Evolutionary conservation across 2,329 filamentous ascomycete species (phyloP).

Genomic region (Neofusicoccum kwambonambiense): DNA sequence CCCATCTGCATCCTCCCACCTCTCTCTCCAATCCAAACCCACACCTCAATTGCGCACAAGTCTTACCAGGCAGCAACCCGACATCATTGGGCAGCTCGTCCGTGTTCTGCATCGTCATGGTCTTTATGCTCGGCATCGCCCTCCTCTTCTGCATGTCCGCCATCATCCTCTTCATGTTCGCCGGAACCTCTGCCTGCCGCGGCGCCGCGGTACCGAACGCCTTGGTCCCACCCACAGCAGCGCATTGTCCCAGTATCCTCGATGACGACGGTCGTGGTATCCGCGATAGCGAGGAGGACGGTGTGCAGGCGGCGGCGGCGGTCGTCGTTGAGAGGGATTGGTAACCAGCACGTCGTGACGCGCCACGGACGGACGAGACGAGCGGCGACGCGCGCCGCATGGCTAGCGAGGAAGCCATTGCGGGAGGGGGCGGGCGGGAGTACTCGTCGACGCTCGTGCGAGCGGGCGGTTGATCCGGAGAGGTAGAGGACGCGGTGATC

Average conservation of each 20-base stretch:
- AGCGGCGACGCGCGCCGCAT: background rate
- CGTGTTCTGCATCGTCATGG: background rate
- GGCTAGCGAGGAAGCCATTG: slow-evolving; percentile 10
- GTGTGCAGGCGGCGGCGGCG: background rate
- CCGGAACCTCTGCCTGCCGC: background rate
- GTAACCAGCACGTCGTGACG: background rate
- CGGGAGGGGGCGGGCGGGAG: background rate
- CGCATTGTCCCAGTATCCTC: background rate
- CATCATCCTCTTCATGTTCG: background rate
- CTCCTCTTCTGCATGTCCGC: slow-evolving; percentile 3
- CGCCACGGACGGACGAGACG: background rate
- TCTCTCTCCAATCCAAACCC: background rate
- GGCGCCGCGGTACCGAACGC: background rate
- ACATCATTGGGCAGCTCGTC: slow-evolving; percentile 20
- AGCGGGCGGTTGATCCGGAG: background rate
- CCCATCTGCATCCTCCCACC: background rate
- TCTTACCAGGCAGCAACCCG: slow-evolving; percentile 24
- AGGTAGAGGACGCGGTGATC: background rate
- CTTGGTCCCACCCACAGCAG: background rate
- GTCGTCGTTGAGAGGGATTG: background rate
- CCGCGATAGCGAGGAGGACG: background rate
- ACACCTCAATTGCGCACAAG: background rate
- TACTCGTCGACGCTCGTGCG: too few relatives aligned
- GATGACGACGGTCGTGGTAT: background rate
- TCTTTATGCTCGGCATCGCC: background rate